A percentile compares a stretch with the other conserved stretches of the same genome.
phyloP scores from a whole-genome alignment of 2,329 filamentous ascomycete species.

The Cercospora brassicicola region DNA sequence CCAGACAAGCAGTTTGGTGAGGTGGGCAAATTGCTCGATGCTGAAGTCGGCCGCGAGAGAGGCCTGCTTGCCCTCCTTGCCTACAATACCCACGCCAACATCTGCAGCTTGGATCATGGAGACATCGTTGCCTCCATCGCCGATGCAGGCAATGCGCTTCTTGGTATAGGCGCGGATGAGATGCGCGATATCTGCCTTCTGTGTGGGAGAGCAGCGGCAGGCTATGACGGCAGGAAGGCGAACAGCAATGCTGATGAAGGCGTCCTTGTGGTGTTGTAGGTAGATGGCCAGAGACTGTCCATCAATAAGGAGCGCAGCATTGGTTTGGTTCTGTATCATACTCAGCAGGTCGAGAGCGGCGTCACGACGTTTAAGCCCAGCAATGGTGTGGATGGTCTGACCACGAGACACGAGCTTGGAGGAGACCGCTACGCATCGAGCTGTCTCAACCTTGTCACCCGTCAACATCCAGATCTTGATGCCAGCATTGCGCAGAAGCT shows the following conservation, averaged over 20 bases:
- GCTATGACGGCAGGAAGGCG: conserved; percentile 88
- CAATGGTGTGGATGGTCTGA: conserved; percentile 93
- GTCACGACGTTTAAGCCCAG: conserved; percentile 72
- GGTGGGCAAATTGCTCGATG: conserved; percentile 89
- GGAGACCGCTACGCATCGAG: conserved; percentile 90
- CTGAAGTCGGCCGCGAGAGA: conserved; percentile 94
- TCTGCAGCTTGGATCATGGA: conserved; percentile 99
- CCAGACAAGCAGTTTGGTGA: conserved; percentile 98
- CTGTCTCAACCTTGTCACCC: conserved; percentile 97
- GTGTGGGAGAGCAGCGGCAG: conserved; percentile 92
- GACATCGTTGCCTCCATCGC: conserved; percentile 96
- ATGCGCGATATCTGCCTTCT: conserved; percentile 90
- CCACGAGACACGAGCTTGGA: conserved; percentile 90
- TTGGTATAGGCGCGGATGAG: conserved; percentile 89
- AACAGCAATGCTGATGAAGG: conserved; percentile 88
- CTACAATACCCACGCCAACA: conserved; percentile 95
- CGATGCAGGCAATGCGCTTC: conserved; percentile 95
- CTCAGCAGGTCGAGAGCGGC: conserved; percentile 85
- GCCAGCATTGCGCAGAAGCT: conserved; percentile 91
- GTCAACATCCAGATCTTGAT: conserved; percentile 99
- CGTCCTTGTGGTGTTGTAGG: conserved; percentile 74
- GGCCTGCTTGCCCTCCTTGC: conserved; percentile 94
- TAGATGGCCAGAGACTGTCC: conserved; percentile 85
- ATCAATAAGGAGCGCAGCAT: conserved; percentile 89
- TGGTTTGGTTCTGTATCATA: conserved; percentile 78